These are phyloP conservation scores for Chaetomium sp. DNA, from an alignment of 2,329 filamentous ascomycete species.

Conservation along the genomic window DNA sequence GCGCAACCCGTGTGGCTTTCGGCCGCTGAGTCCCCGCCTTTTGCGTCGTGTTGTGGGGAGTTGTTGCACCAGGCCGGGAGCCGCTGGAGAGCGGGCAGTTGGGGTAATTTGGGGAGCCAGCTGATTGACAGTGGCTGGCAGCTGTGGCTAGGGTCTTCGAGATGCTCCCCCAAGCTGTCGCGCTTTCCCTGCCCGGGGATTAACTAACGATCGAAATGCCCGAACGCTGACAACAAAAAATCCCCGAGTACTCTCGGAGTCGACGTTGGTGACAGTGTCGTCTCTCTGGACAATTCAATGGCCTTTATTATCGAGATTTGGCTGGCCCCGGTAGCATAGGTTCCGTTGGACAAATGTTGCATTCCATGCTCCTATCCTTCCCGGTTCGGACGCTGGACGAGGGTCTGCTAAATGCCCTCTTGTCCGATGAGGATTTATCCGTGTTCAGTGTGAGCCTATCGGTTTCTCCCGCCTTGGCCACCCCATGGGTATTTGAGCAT, in stretches of 20 bases:
- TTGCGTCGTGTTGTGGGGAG: constrained; percentile 21
- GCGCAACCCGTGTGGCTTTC: constrained; percentile 21
- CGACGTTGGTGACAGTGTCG: neutral
- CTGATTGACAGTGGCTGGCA: constrained; percentile 5
- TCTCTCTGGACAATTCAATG: neutral
- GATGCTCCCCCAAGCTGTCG: neutral
- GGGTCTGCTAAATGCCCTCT: constrained; percentile 12
- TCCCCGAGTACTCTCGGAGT: neutral
- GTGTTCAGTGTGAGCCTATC: constrained; percentile 24
- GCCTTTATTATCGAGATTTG: constrained; percentile 1
- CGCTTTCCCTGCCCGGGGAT: neutral
- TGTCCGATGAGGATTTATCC: constrained; percentile 28
- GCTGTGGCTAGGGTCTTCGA: neutral
- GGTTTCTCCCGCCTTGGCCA: constrained; percentile 30
- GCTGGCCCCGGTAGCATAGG: constrained; percentile 13
- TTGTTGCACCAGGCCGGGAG: constrained; percentile 8
- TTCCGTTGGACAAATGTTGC: constrained; percentile 21
- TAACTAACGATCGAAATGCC: neutral
- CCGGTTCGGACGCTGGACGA: neutral
- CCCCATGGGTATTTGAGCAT: constrained; percentile 24
- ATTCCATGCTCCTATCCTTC: constrained; percentile 16
- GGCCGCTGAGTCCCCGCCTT: constrained; percentile 21
- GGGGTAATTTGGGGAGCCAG: constrained; percentile 15
- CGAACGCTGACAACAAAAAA: neutral
- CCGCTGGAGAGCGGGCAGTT: constrained; percentile 5